Percentiles rank a stretch among this genome's conserved stretches.
These are phyloP conservation scores for Sporothrix mexicana DNA, from an alignment of 2,329 filamentous ascomycete species.

Conservation along the genomic window DNA sequence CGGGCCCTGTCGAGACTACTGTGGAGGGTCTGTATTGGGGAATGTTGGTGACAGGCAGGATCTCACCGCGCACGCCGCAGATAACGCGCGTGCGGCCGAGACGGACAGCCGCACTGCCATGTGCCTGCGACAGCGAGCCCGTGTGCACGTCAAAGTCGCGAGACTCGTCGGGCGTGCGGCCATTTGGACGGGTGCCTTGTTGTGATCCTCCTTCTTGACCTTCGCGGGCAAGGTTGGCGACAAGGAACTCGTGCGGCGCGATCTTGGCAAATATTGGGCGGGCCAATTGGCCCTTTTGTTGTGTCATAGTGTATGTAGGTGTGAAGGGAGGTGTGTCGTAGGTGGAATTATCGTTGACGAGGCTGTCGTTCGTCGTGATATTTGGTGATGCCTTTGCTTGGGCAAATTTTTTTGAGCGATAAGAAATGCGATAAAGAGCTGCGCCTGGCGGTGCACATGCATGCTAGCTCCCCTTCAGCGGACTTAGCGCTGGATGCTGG, in stretches of 20 bases:
- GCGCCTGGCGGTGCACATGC: not conserved
- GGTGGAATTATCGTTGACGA: not conserved
- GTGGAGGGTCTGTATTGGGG: conserved; percentile 64
- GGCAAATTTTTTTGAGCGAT: conserved; percentile 21
- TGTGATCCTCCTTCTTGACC: conserved; percentile 48
- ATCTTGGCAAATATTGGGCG: conserved; percentile 84
- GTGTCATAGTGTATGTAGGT: conserved; percentile 30
- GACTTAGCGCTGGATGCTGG: not conserved
- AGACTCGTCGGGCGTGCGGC: conserved; percentile 71
- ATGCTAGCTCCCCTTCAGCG: not conserved
- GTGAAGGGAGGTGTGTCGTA: not conserved
- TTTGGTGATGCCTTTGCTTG: not conserved
- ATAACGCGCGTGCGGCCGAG: conserved; percentile 93
- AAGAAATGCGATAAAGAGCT: conserved; percentile 24
- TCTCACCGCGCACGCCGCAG: conserved; percentile 87
- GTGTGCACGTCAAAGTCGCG: conserved; percentile 78
- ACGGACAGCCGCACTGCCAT: conserved; percentile 87
- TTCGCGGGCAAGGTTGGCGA: conserved; percentile 75
- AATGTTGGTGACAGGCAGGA: conserved; percentile 76
- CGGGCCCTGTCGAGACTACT: not conserved
- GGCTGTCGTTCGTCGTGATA: not conserved
- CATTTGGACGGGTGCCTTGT: conserved; percentile 75
- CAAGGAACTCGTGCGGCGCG: conserved; percentile 85
- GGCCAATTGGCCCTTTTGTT: conserved; percentile 42
- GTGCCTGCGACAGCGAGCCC: conserved; percentile 83